Percentiles rank a stretch among this genome's conserved stretches.
These are phyloP conservation scores for Nepenthes mirabilis DNA, from an alignment of 148 eudicot species.

Conservation along the genomic window DNA sequence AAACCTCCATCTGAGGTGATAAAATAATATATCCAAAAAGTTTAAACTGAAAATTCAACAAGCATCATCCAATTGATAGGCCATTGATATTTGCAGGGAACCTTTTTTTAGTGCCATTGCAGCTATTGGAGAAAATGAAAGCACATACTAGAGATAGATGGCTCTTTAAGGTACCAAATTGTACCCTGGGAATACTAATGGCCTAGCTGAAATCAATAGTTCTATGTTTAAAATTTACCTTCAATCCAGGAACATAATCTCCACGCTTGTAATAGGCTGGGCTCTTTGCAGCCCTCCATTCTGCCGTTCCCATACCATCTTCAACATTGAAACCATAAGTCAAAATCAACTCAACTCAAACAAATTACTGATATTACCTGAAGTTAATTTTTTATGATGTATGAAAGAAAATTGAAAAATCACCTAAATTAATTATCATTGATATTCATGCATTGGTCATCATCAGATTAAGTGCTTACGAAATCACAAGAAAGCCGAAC, in stretches of 20 bases:
- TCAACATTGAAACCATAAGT: constrained; percentile 2
- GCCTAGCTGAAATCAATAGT: not conserved
- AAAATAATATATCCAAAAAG: not conserved
- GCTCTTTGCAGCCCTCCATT: constrained; percentile 96
- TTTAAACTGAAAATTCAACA: not conserved
- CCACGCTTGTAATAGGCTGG: constrained; percentile 95
- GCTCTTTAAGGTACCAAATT: too few species aligned
- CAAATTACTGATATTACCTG: too few species aligned
- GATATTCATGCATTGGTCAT: too few species aligned
- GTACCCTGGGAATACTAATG: too few species aligned
- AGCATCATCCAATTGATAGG: too few species aligned
- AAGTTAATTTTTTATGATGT: too few species aligned
- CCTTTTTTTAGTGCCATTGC: too few species aligned
- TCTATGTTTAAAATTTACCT: constrained; percentile 24
- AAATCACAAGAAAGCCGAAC: not conserved
- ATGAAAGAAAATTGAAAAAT: too few species aligned
- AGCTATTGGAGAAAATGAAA: too few species aligned
- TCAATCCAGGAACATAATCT: constrained; percentile 96
- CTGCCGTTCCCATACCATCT: constrained; percentile 99
- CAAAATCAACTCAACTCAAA: not conserved
- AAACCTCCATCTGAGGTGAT: not conserved
- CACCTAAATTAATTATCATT: too few species aligned
- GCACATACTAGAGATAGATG: too few species aligned
- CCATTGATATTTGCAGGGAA: too few species aligned
- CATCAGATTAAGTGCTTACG: not conserved